Base-by-base conservation (phyloP, 1,284 basidiomycete species). In the Moniliophthora roreri region DNA sequence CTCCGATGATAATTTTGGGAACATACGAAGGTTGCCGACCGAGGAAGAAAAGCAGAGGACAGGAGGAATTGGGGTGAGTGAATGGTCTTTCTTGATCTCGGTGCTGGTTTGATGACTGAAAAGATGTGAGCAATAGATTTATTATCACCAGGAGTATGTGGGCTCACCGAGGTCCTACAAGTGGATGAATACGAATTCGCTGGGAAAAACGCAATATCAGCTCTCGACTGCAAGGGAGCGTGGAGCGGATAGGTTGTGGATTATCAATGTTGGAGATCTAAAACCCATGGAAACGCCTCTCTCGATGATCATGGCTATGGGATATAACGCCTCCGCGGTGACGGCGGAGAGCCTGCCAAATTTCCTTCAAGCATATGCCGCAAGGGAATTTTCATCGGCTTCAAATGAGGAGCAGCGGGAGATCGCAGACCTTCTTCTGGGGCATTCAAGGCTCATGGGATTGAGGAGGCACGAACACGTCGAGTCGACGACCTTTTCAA, bases 171-270 rank as follows among this genome's bases (percentile, higher is more conserved):
- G 38, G 26, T 42, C 48, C 7, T 54, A 54, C 49, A 54, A 54
- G 26, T 54, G 53, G 53, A 44, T 57, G 9, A 57, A 57, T 52
- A 52, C 53, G 4, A 55, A 55, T 26, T 54, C 48, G 4, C 28
- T 54, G n/a, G 52, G 48, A 9, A 54, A 54, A 26, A 39, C 40
- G 21, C 48, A 50, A 15, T 47, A 42, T n/a, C 52, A 56, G 39
- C 24, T 53, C 7, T 48, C 52, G 8, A 32, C 28, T 13, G 39
- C 45, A 10, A 16, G 32, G 5, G 7, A 40, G n/a, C 48, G 28
- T 23, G 49, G 49, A 11, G 45, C 39, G 5, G 49, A 50, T 32
- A 26, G 53, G 4, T 34, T 54, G 2, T 54, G 53, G 53, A 28
- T 54, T n/a, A 45, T 54, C 1, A 54, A 54, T 21, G 53, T 54